Evolutionary conservation across 371 early-diverging fungal species (phyloP).

Genomic region (Mortierella sp.): DNA sequence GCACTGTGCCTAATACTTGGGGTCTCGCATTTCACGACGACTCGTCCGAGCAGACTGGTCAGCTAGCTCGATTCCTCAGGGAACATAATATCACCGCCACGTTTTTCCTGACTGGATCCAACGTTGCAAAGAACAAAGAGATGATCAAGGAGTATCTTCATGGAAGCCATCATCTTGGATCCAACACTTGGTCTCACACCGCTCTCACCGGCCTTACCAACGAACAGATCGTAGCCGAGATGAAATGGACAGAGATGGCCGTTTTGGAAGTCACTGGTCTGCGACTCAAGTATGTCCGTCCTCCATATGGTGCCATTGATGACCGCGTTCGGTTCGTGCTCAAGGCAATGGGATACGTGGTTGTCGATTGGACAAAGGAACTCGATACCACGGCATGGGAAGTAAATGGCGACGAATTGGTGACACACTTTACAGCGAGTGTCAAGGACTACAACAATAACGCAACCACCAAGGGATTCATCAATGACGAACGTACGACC

Average conservation of each 20-base stretch:
- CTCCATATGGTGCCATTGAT: slow-evolving; percentile 75
- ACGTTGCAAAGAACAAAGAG: slow-evolving; percentile 60
- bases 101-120: slow-evolving; percentile 67
- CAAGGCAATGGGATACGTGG: slow-evolving; percentile 61
- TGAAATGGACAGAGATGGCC: slow-evolving; percentile 71
- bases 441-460: too few species aligned
- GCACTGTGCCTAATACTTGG: too few species aligned
- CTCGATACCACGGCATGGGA: too few species aligned
- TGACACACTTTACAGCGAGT: too few species aligned
- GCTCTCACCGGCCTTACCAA: slow-evolving; percentile 67
- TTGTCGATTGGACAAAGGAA: slow-evolving; percentile 56
- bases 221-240: slow-evolving; percentile 75
- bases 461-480: too few species aligned
- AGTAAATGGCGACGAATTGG: too few species aligned
- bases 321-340: slow-evolving; percentile 70
- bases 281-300: slow-evolving; percentile 59
- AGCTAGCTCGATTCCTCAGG: too few species aligned
- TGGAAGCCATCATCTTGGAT: slow-evolving; percentile 50
- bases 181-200: slow-evolving; percentile 67
- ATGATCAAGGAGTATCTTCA: slow-evolving; percentile 42
- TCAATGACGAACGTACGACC: too few species aligned
- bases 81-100: slow-evolving; percentile 64
- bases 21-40: too few species aligned
- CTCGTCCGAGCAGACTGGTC: too few species aligned
- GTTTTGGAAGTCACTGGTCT: slow-evolving; percentile 70